Evolutionary conservation across 108 stramenopile species (phyloP).

Genomic region (Cyclostephanos tholiformis): DNA sequence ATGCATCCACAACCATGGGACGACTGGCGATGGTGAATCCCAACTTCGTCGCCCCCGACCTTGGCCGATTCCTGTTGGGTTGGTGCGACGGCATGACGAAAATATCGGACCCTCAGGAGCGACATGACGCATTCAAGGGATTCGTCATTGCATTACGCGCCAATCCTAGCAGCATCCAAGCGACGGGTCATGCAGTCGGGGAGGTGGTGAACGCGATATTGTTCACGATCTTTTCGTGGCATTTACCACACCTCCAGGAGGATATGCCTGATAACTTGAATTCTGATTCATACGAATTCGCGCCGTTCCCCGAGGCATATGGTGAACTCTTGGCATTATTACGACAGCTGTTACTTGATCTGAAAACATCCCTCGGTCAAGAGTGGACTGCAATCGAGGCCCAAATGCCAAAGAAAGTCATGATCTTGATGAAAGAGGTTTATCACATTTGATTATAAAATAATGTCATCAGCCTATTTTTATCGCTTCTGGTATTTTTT

Average conservation of each 20-base stretch:
- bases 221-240: slow-evolving; percentile 79
- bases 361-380: slow-evolving; percentile 66
- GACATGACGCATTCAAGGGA: slow-evolving; percentile 80
- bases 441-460: slow-evolving; percentile 49
- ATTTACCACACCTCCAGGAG: slow-evolving; percentile 58
- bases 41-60: slow-evolving; percentile 79
- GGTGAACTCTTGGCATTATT: slow-evolving; percentile 58
- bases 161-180: slow-evolving; percentile 76
- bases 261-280: slow-evolving; percentile 30
- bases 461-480: too few relatives aligned
- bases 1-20: slow-evolving; percentile 87
- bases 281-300: slow-evolving; percentile 57
- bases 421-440: slow-evolving; percentile 64
- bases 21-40: slow-evolving; percentile 84
- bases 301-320: slow-evolving; percentile 67
- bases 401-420: slow-evolving; percentile 72
- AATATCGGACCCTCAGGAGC: slow-evolving; percentile 66
- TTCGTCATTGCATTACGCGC: slow-evolving; percentile 67
- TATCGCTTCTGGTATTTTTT: too few relatives aligned
- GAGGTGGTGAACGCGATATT: slow-evolving; percentile 66
- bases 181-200: slow-evolving; percentile 41
- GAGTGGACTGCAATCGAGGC: slow-evolving; percentile 63
- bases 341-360: slow-evolving; percentile 59
- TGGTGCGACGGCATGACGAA: slow-evolving; percentile 80
- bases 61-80: slow-evolving; percentile 77